Evolutionary conservation across 1,139 yeast species (phyloP).

Genomic region (Hanseniaspora uvarum): DNA sequence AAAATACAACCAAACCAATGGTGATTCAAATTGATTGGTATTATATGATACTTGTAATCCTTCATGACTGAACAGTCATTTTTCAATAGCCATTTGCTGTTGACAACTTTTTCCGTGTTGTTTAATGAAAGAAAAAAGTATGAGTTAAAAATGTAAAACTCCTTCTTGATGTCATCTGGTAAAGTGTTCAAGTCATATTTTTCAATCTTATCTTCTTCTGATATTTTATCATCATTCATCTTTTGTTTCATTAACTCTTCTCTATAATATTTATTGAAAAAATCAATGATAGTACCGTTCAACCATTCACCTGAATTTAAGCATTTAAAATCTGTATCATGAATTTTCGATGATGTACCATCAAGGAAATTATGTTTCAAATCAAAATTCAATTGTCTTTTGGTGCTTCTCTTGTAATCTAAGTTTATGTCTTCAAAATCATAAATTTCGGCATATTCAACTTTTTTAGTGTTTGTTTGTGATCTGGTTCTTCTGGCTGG

Average conservation of each 20-base stretch:
- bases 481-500: background rate
- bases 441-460: constrained; percentile 2
- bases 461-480: background rate
- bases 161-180: constrained; percentile 20
- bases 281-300: constrained; percentile 63
- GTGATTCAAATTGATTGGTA: constrained; percentile 70
- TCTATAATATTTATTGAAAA: constrained; percentile 50
- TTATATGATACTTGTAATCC: constrained; percentile 47
- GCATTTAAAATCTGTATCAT: constrained; percentile 53
- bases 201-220: constrained; percentile 21
- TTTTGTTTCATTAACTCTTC: background rate
- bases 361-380: constrained; percentile 14
- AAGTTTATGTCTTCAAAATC: background rate
- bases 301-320: constrained; percentile 65
- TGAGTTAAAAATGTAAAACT: constrained; percentile 66
- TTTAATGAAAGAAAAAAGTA: constrained; percentile 68
- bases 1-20: constrained; percentile 89
- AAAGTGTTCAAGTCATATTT: constrained; percentile 20
- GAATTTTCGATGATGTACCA: constrained; percentile 12
- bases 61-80: constrained; percentile 43
- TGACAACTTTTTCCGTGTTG: constrained; percentile 43
- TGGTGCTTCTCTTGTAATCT: background rate
- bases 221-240: constrained; percentile 22
- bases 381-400: background rate
- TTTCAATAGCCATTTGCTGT: constrained; percentile 65